Percentiles rank a stretch among this genome's conserved stretches.
Evolutionary conservation across 345 rosid genomes (phyloP).

Genomic region (Eucalyptus erythrocorys): DNA sequence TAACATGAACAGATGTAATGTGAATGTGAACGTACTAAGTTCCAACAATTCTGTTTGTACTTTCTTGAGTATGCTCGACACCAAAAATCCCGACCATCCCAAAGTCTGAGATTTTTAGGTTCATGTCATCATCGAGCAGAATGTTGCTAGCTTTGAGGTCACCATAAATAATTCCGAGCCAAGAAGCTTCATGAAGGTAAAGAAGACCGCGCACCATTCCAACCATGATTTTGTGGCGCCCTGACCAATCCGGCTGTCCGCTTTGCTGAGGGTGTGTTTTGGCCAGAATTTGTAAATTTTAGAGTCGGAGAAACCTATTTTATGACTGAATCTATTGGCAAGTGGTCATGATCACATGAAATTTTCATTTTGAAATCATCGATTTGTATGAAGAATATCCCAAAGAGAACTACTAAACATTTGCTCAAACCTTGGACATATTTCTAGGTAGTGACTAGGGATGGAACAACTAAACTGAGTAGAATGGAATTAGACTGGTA

Average conservation of each 20-base stretch:
- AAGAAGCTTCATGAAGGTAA: not conserved
- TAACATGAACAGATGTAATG: not conserved
- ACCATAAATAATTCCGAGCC: not conserved
- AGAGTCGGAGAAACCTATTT: no score
- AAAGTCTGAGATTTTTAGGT: not conserved
- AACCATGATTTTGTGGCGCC: not conserved
- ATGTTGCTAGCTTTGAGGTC: not conserved
- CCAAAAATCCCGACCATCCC: not conserved
- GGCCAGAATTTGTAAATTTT: not conserved
- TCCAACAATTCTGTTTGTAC: not conserved
- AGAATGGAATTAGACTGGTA: not conserved
- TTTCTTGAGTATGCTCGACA: not conserved
- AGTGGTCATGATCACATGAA: not conserved
- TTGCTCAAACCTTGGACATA: not conserved
- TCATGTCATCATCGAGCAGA: not conserved
- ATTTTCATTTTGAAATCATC: no score
- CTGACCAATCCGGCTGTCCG: not conserved
- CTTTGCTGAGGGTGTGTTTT: not conserved
- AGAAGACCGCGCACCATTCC: not conserved
- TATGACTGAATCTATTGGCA: not conserved
- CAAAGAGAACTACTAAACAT: not conserved
- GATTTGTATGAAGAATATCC: not conserved
- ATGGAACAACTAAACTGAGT: not conserved
- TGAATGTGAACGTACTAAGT: not conserved
- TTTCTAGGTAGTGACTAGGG: not conserved